Percentiles rank a stretch among this genome's conserved stretches.
Conservation (phyloP, 1,284 basidiomycete species). For the Coniferiporia weirii region DNA sequence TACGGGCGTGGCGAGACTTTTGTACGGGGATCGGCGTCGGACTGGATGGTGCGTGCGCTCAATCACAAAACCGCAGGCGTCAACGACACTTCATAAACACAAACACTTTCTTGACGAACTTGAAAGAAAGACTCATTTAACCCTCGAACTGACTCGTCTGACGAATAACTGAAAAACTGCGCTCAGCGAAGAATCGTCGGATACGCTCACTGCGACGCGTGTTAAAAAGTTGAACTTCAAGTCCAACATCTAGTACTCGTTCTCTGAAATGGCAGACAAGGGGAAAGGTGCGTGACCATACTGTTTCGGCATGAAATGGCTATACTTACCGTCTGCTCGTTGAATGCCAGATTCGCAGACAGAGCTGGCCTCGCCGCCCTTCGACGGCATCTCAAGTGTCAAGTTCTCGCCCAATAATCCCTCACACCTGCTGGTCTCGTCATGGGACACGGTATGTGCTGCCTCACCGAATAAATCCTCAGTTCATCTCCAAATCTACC, state of each 20-base stretch:
- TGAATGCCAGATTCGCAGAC: slow-evolving; percentile 27
- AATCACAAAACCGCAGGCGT: no score
- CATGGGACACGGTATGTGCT: slow-evolving; percentile 81
- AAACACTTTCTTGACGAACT: no score
- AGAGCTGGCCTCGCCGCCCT: slow-evolving; percentile 66
- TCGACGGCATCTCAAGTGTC: slow-evolving; percentile 79
- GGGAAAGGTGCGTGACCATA: slow-evolving; percentile 14
- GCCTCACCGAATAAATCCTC: neutral
- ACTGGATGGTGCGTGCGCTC: no score
- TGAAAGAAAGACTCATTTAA: no score
- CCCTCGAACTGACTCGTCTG: neutral
- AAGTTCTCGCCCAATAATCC: slow-evolving; percentile 79
- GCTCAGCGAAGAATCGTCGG: neutral
- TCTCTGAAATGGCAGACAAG: slow-evolving; percentile 18
- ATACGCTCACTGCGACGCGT: neutral
- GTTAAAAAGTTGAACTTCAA: neutral
- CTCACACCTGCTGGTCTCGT: slow-evolving; percentile 71
- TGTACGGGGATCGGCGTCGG: no score
- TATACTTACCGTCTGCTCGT: neutral
- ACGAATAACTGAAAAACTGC: neutral
- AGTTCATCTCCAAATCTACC: neutral
- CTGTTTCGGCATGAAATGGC: neutral
- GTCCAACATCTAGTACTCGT: neutral
- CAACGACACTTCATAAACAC: no score
- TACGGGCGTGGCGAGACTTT: no score